phyloP scores from a whole-genome alignment of 805 yeast genomes.

The Wickerhamiella spandovensis region DNA sequence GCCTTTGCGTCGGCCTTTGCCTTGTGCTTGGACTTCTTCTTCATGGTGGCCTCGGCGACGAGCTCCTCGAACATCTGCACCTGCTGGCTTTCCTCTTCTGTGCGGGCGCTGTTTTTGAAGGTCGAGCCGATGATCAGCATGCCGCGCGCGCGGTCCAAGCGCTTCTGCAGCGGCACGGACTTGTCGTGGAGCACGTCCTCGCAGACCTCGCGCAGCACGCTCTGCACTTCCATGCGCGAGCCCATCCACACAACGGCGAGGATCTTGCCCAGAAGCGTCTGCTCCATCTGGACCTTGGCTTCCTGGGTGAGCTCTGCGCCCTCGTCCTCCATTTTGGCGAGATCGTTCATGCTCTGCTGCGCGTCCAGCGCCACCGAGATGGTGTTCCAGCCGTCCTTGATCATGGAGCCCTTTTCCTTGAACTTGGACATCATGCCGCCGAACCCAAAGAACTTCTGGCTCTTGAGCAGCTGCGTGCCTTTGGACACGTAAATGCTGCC shows the following conservation, averaged over 20 bases:
- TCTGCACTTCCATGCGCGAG: conserved; percentile 72
- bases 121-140: conserved; percentile 56
- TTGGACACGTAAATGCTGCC: conserved; percentile 68
- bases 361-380: conserved; percentile 81
- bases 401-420: conserved; percentile 71
- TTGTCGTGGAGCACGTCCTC: conserved; percentile 65
- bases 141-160: conserved; percentile 68
- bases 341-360: conserved; percentile 60
- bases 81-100: conserved; percentile 85
- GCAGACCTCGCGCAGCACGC: conserved; percentile 70
- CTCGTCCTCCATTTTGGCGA: conserved; percentile 58
- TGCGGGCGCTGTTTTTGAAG: conserved; percentile 53
- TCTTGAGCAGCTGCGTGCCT: conserved; percentile 57
- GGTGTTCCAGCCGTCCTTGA: conserved; percentile 73
- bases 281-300: conserved; percentile 64
- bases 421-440: conserved; percentile 71
- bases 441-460: conserved; percentile 75
- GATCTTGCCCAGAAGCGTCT: conserved; percentile 73
- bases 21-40: conserved; percentile 25
- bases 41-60: conserved; percentile 70
- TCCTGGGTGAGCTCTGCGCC: conserved; percentile 42
- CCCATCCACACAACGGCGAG: conserved; percentile 94
- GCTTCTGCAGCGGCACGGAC: conserved; percentile 41
- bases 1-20: too few species aligned
- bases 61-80: conserved; percentile 80